Evolutionary conservation across 495 filamentous ascomycete species (phyloP).

Genomic region (Pyronema domesticum): DNA sequence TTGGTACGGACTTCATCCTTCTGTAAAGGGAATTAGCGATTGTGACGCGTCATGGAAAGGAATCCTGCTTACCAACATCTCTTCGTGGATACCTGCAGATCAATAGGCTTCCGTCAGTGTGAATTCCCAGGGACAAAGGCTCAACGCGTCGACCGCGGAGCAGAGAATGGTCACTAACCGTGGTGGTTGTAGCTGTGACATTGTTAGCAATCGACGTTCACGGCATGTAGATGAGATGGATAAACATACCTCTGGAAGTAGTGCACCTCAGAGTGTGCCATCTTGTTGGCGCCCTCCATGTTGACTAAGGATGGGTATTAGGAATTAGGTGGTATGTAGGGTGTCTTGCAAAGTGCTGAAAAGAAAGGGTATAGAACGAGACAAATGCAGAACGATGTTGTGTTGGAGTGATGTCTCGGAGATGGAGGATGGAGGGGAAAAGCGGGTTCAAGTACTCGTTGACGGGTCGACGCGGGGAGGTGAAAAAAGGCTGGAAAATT

Average conservation of each 20-base stretch:
- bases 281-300: constrained; percentile 12
- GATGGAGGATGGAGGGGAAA: constrained; percentile 3
- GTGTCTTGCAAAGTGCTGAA: background rate
- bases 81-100: constrained; percentile 23
- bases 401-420: constrained; percentile 1
- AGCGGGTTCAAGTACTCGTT: background rate
- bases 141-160: constrained; percentile 3
- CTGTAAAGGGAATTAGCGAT: constrained; percentile 14
- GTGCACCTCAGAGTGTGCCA: constrained; percentile 24
- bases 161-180: constrained; percentile 18
- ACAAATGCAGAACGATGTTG: background rate
- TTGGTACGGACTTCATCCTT: constrained; percentile 86
- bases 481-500: constrained; percentile 3
- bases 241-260: constrained; percentile 24
- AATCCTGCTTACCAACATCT: constrained; percentile 21
- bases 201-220: constrained; percentile 5
- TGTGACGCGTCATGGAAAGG: background rate
- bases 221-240: background rate
- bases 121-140: constrained; percentile 11
- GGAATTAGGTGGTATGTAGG: background rate
- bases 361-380: background rate
- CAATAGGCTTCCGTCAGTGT: constrained; percentile 7
- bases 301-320: background rate
- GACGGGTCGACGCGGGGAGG: constrained; percentile 1
- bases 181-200: constrained; percentile 23